Base-by-base conservation (phyloP, 108 stramenopile species). In the Phaeodactylum tricornutum region DNA sequence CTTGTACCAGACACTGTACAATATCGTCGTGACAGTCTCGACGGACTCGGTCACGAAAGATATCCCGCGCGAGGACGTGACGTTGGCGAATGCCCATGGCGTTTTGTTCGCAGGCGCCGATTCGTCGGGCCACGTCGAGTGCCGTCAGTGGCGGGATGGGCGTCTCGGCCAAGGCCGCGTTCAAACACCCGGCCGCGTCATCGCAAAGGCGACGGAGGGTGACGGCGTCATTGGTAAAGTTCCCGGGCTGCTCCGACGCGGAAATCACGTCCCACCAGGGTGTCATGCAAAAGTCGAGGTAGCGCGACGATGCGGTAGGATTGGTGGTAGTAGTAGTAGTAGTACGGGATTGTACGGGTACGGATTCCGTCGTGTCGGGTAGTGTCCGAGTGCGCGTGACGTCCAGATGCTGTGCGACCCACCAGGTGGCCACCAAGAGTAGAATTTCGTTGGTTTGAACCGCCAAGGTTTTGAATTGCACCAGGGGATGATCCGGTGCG, bases 231-330 rank as follows among this genome's bases (percentile, higher is more conserved):
- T 69, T 61, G 0, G 43, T 26, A 26, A 54, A 36, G 1, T n/a
- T 55, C 9, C 5, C 34, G 14, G 59, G 50, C 27, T 64, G 41
- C 11, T 28, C 45, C 5, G 33, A 16, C 1, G 47, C 38, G 0
- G 70, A 53, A 41, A 51, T 67, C 0, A 80, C 74, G 1, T 75
- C 68, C 78, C 74, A 75, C 78, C 78, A 80, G 8, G 74, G 62
- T 9, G 61, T 61, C 71, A 75, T 61, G 11, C 31, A 47, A 45
- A 80, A 80, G 57, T 80, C 74, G 3, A 42, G 33, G 22, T 64
- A 71, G 19, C 22, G 36, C 29, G 8, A 40, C 23, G 29, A 49
- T 20, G 5, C 5, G 4, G 5, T 20, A 9, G 5, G 9, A 41
- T 5, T 5, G 14, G 4, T 11, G 8, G 9, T 5, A 4, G 5